These are phyloP conservation scores for Xylaria sp. DNA, from an alignment of 2,329 filamentous ascomycete species.

Conservation along the genomic window DNA sequence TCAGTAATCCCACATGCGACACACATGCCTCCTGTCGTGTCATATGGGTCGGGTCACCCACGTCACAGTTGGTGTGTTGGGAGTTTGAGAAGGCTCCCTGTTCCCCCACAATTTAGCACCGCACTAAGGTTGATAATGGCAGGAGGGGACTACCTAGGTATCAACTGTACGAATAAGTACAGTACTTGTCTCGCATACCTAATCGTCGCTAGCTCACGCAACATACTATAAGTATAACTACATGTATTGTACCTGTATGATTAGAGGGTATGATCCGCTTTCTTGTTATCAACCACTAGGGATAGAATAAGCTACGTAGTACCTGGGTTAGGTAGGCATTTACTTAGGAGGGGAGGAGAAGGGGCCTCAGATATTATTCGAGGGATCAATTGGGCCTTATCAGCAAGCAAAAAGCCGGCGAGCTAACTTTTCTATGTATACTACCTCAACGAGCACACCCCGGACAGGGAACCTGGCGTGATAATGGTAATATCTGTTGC, in stretches of 20 bases:
- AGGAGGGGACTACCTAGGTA: no score
- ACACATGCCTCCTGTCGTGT: constrained; percentile 3
- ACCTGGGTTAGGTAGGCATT: no score
- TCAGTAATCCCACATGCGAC: constrained; percentile 14
- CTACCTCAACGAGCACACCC: no score
- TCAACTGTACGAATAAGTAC: no score
- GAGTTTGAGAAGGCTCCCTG: background rate
- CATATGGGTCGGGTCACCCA: constrained; percentile 10
- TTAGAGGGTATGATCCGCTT: constrained; percentile 4
- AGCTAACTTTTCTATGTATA: background rate
- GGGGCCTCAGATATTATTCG: background rate
- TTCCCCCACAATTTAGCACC: constrained; percentile 18
- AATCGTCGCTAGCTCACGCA: constrained; percentile 5
- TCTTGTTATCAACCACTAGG: background rate
- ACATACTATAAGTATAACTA: no score
- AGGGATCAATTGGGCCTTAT: background rate
- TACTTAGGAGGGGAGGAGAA: background rate
- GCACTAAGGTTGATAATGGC: no score
- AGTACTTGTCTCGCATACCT: constrained; percentile 5
- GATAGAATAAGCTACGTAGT: no score
- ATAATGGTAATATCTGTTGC: constrained; percentile 9
- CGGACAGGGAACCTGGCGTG: background rate
- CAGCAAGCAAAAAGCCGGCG: background rate
- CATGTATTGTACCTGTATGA: no score
- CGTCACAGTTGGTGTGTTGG: constrained; percentile 24